Evolutionary conservation across 75 land plant species (phyloP).

Genomic region (Picea glauca): DNA sequence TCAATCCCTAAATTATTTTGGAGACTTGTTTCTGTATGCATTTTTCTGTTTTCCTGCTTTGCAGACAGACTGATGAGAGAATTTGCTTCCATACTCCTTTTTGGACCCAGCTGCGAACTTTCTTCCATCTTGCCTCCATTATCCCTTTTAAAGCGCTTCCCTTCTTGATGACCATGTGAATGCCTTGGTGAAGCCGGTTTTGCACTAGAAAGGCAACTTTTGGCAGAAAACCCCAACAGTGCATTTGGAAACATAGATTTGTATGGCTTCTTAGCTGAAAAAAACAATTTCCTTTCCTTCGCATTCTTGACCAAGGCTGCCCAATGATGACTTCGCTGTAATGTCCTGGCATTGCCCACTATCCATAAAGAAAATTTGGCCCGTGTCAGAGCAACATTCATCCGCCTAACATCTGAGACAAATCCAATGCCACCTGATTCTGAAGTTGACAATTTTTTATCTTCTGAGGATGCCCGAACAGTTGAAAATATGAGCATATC

Average conservation of each 20-base stretch:
- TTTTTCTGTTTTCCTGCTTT: not conserved
- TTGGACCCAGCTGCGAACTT: not conserved
- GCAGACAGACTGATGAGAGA: not conserved
- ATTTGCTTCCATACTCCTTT: not conserved
- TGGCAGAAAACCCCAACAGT: not conserved
- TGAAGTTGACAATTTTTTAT: slow-evolving; percentile 6
- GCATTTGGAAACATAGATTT: slow-evolving; percentile 22
- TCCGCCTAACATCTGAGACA: slow-evolving; percentile 95
- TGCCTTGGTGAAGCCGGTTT: slow-evolving; percentile 3
- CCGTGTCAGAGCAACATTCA: slow-evolving; percentile 98
- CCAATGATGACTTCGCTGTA: slow-evolving; percentile 66
- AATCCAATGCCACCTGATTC: slow-evolving; percentile 69
- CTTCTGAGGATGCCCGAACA: slow-evolving; percentile 63
- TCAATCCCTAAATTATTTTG: not conserved
- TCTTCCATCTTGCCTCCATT: not conserved
- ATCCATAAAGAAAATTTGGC: slow-evolving; percentile 91
- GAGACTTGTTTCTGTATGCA: not conserved
- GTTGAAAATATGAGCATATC: slow-evolving; percentile 90
- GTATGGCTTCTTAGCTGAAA: slow-evolving; percentile 52
- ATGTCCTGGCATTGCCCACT: slow-evolving; percentile 78
- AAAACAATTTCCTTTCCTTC: slow-evolving; percentile 53
- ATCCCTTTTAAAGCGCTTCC: too few species aligned
- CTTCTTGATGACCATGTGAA: not conserved
- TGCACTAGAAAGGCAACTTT: slow-evolving; percentile 3
- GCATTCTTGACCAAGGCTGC: slow-evolving; percentile 78